Evolutionary conservation across 306 rosid genomes (phyloP).

Genomic region (Trifolium dubium): DNA sequence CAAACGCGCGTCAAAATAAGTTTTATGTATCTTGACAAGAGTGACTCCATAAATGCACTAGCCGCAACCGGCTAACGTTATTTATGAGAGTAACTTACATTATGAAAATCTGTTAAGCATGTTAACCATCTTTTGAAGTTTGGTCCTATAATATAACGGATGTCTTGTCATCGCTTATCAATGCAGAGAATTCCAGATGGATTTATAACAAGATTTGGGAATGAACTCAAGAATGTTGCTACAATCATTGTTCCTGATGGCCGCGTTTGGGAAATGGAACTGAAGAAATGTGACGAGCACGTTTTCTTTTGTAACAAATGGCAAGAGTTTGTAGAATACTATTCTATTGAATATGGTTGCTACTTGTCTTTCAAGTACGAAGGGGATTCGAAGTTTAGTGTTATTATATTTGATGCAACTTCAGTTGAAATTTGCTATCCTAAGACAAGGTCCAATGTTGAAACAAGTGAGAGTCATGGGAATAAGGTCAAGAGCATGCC

Average conservation of each 20-base stretch:
- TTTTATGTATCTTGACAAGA: too few species aligned
- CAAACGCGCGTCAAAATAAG: too few species aligned
- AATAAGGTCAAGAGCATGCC: too few species aligned
- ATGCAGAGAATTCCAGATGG: constrained; percentile 45
- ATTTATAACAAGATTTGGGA: constrained; percentile 42
- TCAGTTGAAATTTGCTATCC: constrained; percentile 44
- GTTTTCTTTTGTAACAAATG: too few species aligned
- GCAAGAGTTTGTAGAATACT: too few species aligned
- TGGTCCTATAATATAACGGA: background rate
- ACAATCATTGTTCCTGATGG: constrained; percentile 29
- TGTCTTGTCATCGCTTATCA: background rate
- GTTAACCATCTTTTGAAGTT: too few species aligned
- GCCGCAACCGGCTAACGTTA: too few species aligned
- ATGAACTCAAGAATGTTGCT: constrained; percentile 33
- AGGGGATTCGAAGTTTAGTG: constrained; percentile 33
- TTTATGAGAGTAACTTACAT: too few species aligned
- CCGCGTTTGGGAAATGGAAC: constrained; percentile 24
- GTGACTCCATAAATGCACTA: too few species aligned
- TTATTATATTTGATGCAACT: constrained; percentile 36
- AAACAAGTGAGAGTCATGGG: background rate
- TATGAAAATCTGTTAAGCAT: too few species aligned
- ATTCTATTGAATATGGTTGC: too few species aligned
- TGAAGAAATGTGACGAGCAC: background rate
- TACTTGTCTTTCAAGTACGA: too few species aligned
- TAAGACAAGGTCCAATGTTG: background rate